Conservation (phyloP, 2,329 filamentous ascomycete genomes). For the Hypoxylon rubiginosum region DNA sequence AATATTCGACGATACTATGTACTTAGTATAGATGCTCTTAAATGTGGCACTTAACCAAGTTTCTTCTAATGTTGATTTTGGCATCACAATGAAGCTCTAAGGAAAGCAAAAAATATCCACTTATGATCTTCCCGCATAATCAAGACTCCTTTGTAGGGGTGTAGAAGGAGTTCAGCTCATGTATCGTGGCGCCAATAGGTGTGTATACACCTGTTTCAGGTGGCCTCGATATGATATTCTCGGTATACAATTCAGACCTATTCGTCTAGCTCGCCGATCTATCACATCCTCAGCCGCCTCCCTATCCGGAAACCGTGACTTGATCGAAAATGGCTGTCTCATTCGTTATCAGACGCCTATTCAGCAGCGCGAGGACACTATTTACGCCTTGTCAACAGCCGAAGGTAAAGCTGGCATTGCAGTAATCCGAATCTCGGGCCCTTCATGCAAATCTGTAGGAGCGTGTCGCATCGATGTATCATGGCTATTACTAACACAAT, state of each 20-base stretch:
- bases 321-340: constrained; percentile 18
- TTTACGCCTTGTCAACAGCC: constrained; percentile 92
- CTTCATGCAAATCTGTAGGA: constrained; percentile 68
- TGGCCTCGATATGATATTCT: constrained; percentile 30
- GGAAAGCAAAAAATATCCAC: background rate
- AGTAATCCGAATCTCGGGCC: constrained; percentile 87
- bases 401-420: constrained; percentile 90
- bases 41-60: background rate
- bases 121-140: constrained; percentile 21
- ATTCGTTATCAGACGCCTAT: constrained; percentile 13
- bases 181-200: constrained; percentile 46
- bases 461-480: background rate
- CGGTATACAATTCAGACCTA: constrained; percentile 10
- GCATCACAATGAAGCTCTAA: background rate
- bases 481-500: constrained; percentile 38
- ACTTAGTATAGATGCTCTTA: background rate
- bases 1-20: background rate
- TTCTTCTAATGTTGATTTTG: background rate
- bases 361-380: constrained; percentile 69
- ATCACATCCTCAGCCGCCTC: constrained; percentile 3
- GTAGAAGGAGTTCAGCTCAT: constrained; percentile 37
- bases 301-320: constrained; percentile 6
- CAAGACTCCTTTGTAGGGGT: constrained; percentile 25
- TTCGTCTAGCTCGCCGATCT: constrained; percentile 14
- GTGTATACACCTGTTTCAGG: constrained; percentile 39